Evolutionary conservation across 1,139 yeast species (phyloP), one percentile per base, ranked within the genome.

Genomic region (Geotrichum candidum): DNA sequence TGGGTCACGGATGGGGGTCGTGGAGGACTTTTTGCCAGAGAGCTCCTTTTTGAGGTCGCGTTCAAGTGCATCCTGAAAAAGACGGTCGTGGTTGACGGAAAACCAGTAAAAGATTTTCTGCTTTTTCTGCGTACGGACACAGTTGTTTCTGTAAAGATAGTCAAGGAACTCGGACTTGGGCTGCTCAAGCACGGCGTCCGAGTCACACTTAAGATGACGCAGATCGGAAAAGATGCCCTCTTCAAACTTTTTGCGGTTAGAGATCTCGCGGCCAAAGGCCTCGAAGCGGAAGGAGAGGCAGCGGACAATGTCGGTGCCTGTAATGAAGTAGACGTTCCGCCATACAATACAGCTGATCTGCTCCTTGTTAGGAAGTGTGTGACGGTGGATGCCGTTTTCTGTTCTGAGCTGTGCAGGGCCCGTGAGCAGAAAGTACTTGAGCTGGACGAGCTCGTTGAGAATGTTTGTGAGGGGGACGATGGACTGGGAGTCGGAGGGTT

Each of bases 51-150:
- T 91, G 72, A 92, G 77, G 71, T 94, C 99, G 68, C 99, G 80
- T 74, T 92, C 98, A 61, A 94, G 77, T 0, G 98, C 98, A 74
- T 94, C 99, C 2, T 94, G 86, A 82, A 94, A 92, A 58, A 94
- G 77, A 70, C 89, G 86, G 72, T 94, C 97, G 75, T 94, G 98
- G 53, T 95, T 94, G 7, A 94, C 98, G 71, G 92, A 88, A 73
- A 89, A 92, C 99, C 99, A 94, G 73, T 87, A 91, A 73, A 94
- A 94, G 51, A 94, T 98, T 73, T 94, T 94, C 73, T 94, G 99
- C 72, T 94, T 94, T 80, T 94, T 94, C 71, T 94, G 98, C 0
- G 99, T 94, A 68, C 97, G 82, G 29, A 94, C 80, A 73, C 99
- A 92, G 66, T 87, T 85, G 72, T 94, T 90, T 70, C 87, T 88